A percentile compares a stretch with the other conserved stretches of the same genome.
These are phyloP conservation scores for Fraxinus baroniana DNA, from an alignment of 305 asterid species.

Conservation along the genomic window DNA sequence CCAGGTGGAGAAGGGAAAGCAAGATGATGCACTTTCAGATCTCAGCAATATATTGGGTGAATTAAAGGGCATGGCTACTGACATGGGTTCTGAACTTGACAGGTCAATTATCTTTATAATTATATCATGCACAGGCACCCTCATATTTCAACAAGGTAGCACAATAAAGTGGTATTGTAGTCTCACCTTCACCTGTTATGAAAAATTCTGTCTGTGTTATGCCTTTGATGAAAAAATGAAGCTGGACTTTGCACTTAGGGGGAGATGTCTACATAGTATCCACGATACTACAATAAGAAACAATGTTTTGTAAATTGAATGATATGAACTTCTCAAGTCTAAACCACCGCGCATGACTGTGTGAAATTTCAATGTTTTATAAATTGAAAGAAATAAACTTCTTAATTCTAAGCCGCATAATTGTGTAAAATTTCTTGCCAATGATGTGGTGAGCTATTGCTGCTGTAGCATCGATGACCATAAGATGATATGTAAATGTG, in stretches of 20 bases:
- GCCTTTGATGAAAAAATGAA: no score
- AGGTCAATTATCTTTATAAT: conserved; percentile 32
- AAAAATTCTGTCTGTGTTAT: no score
- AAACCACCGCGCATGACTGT: no score
- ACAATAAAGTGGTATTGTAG: neutral
- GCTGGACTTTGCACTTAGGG: no score
- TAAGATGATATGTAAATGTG: neutral
- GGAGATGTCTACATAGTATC: no score
- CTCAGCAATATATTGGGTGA: conserved; percentile 76
- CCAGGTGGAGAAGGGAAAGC: conserved; percentile 81
- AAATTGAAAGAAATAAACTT: no score
- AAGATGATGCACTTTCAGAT: conserved; percentile 80
- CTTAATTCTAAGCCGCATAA: neutral
- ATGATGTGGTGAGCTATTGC: neutral
- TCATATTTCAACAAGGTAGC: neutral
- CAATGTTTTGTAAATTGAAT: neutral
- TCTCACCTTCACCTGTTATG: neutral
- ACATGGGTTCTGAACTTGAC: conserved; percentile 84
- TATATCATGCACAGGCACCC: neutral
- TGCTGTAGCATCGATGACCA: neutral
- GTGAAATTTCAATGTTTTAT: no score
- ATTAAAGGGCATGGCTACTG: conserved; percentile 89
- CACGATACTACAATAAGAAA: no score
- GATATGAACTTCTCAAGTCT: no score
- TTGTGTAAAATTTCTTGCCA: neutral